A percentile compares a stretch with the other conserved stretches of the same genome.
phyloP scores from a whole-genome alignment of 106 monocot species.

The Hemerocallis citrina region DNA sequence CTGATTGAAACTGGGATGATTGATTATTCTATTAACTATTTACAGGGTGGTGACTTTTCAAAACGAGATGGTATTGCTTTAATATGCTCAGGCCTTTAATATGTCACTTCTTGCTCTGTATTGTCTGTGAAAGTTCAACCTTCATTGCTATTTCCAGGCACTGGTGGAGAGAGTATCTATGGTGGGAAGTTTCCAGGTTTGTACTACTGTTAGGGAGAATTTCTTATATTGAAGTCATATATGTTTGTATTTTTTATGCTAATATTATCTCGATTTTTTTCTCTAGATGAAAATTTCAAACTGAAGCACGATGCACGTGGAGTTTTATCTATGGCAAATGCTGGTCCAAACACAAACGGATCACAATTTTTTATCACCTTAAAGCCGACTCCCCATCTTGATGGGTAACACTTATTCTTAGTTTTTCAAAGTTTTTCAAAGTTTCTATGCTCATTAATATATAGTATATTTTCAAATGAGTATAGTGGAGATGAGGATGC shows the following conservation, averaged over 20 bases:
- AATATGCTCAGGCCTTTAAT: slow-evolving; percentile 33
- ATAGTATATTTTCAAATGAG: no score
- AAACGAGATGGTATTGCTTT: slow-evolving; percentile 44
- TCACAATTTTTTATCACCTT: slow-evolving; percentile 54
- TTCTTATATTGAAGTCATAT: neutral
- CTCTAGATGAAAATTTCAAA: slow-evolving; percentile 45
- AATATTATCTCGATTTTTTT: no score
- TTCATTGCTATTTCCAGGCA: slow-evolving; percentile 52
- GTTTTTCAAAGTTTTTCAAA: no score
- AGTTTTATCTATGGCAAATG: slow-evolving; percentile 46
- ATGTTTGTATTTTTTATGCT: neutral
- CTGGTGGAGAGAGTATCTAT: slow-evolving; percentile 54
- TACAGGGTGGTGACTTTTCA: slow-evolving; percentile 50
- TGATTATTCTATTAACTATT: slow-evolving; percentile 4
- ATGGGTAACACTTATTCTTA: no score
- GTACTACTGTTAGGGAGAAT: no score
- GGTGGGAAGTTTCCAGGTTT: slow-evolving; percentile 44
- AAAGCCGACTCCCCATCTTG: slow-evolving; percentile 34
- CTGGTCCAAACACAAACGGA: slow-evolving; percentile 34
- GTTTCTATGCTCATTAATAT: neutral
- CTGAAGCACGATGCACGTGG: slow-evolving; percentile 44
- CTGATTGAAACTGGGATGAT: neutral
- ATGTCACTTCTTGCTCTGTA: slow-evolving; percentile 41
- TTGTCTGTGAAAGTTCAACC: slow-evolving; percentile 28
- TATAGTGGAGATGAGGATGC: no score